Base-by-base conservation (phyloP, 768 basidiomycete species). In the Macrolepiota fuliginosa region DNA sequence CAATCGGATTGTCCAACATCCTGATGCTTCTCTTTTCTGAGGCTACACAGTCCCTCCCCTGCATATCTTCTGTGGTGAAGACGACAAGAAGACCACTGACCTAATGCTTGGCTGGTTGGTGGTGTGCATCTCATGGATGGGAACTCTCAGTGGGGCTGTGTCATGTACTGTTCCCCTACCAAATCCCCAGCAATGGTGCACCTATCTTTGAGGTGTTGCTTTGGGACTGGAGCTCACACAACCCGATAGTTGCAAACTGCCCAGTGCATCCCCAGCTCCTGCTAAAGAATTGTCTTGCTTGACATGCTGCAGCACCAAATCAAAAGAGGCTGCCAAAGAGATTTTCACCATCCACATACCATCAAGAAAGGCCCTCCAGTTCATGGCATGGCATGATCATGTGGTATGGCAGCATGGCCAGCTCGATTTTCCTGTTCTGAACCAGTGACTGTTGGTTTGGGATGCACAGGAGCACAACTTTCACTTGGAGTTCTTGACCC, bases 381-480 rank as follows among this genome's bases (percentile, higher is more conserved):
- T 11, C 4, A n/a, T 47, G 9, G 19, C 22, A 17, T 47, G 46
- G 46, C 19, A 47, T 13, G 24, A 47, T 9, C 9, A 12, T 19
- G 22, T 47, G 1, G 10, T 47, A n/a, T 47, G 24, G 24, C 4
- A 12, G 12, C 10, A 6, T 47, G 24, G 7, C 12, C 19, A 47
- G 6, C 11, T 47, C 12, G 24, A 47, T 19, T 47, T 47, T 9
- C 19, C 53, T 11, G 4, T 5, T 17, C 11, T 35, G 6, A 1
- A 37, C 17, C n/a, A 32, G 11, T 2, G 4, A 24, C 53, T 54
- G 3, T 40, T 64, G 13, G n/a, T 63, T 11, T 67, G 66, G 66
- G 62, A 64, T 29, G 35, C 63, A 11, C 64, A 54, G n/a, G 62
- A 67, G 47, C 56, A 58, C 54, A 67, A 67, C 40, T 67, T 64